These are phyloP conservation scores for Glomus cerebriforme DNA, from an alignment of 192 early-diverging fungal species.

Conservation along the genomic window DNA sequence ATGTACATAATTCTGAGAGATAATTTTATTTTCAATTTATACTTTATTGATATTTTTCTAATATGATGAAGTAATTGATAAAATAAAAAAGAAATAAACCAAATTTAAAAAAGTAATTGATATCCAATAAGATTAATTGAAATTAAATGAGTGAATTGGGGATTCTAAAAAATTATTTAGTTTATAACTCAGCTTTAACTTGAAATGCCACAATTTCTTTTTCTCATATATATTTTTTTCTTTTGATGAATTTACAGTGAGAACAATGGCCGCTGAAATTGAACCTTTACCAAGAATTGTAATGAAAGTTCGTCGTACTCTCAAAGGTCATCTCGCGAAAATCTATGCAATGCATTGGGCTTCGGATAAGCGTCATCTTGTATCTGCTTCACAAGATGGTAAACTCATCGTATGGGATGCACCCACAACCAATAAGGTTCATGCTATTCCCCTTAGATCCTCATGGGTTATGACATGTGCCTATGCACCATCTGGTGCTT, in stretches of 20 bases:
- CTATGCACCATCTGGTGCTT: constrained; percentile 96
- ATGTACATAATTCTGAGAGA: neutral
- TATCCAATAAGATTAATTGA: no score
- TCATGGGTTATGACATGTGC: constrained; percentile 99
- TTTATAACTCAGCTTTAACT: neutral
- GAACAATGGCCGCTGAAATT: constrained; percentile 80
- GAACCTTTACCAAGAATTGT: constrained; percentile 85
- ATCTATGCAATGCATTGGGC: constrained; percentile 99
- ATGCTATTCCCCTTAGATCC: constrained; percentile 97
- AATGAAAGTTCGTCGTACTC: constrained; percentile 95
- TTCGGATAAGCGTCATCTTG: constrained; percentile 94
- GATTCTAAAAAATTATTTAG: no score
- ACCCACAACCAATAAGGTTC: constrained; percentile 98
- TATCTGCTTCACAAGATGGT: constrained; percentile 98
- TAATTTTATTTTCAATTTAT: no score
- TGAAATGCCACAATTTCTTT: neutral
- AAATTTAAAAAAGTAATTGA: no score
- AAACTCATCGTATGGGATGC: constrained; percentile 99
- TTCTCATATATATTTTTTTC: no score
- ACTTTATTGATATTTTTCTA: no score
- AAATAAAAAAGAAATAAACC: no score
- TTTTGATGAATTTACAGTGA: constrained; percentile 58
- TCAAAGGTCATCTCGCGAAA: constrained; percentile 98
- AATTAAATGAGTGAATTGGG: no score
- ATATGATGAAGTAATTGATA: no score